Evolutionary conservation across 176 grass and related monocot species (phyloP), one percentile per base, ranked within the genome.

Genomic region (Alopecurus myosuroides): DNA sequence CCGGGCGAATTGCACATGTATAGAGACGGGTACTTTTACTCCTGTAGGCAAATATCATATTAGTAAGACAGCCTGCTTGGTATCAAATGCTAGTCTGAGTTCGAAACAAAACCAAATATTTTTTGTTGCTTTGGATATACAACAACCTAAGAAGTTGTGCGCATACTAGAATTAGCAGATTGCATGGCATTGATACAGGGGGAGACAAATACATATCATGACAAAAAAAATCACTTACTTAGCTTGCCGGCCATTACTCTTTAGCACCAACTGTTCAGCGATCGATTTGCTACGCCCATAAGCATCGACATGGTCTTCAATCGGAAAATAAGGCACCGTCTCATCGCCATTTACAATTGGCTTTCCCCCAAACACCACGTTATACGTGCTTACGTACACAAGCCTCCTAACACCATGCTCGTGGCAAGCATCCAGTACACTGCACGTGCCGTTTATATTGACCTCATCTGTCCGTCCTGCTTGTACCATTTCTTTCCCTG

Each of bases 401-500:
- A 98, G 93, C 68, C 93, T 91, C 63, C 86, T 92, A 15, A 94
- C 50, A 36, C 87, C 87, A 46, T 88, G 53, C 69, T 94, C 91
- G 68, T 92, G 87, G 87, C 93, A 98, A 34, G 76, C 89, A 9
- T 98, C 93, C 28, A 98, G 41, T 28, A 98, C 73, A 81, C 87
- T 90, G 82, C 91, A 98, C 3, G 93, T 98, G n/a, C 95, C 95
- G 7, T 90, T 95, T 88, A 98, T 91, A 65, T 98, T 98, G 78
- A 95, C 28, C 79, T 90, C 79, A 50, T 95, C 89, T 1, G 84
- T 64, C 37, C 89, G 86, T 22, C 90, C 88, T 11, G 87, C 66
- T 64, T 90, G 93, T 31, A 95, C 77, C 95, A 98, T 98, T 73
- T 95, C 91, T 80, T 98, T 95, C 51, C 95, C 95, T 17, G 95